Evolutionary conservation across 75 land plant genomes (phyloP), one percentile per base, ranked within the genome.

Genomic region (Selaginella tamariscina): DNA sequence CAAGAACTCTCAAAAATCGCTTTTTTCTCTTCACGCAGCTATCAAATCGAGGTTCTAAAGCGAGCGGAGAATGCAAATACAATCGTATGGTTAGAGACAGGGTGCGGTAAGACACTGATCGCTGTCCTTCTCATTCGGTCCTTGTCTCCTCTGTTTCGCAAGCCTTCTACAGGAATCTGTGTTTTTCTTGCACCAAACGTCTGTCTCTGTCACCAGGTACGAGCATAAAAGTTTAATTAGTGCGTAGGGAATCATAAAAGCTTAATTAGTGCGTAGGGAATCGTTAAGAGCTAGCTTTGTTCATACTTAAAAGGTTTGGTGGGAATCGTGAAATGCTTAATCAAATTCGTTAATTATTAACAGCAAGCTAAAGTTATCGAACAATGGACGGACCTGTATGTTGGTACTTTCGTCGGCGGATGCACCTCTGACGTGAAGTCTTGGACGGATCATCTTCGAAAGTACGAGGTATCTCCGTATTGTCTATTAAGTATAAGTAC

Each of bases 151-250:
- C 26, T 65, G 23, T 11, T 80, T 15, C 49, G 49, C 49, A 39
- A 39, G 49, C 49, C 49, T 5, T 32, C 0, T 2, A 73, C 77
- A 2, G 71, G 69, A 0, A 33, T 75, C 39, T 79, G 81, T 5
- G 73, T 89, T 39, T 94, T 94, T 69, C 79, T 94, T 54, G 91
- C 88, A 2, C 98, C 98, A 2, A 94, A 91, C 20, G 91, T 87
- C 54, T 60, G 73, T 64, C 86, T 94, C 33, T 90, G 89, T 29
- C 32, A 70, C 27, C 97, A 91, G 88, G 97, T 82, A 30, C 18
- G 69, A 39, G 49, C 49, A 39, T 39, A n/a, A n/a, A n/a, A n/a
- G n/a, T n/a, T n/a, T n/a, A n/a, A n/a, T n/a, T n/a, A n/a, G n/a
- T n/a, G n/a, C n/a, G n/a, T n/a, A n/a, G n/a, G n/a, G n/a, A n/a